Percentiles rank a stretch among this genome's conserved stretches.
These are phyloP conservation scores for Sugiyamaella mastotermitis DNA, from an alignment of 805 yeast genomes.

Conservation along the genomic window DNA sequence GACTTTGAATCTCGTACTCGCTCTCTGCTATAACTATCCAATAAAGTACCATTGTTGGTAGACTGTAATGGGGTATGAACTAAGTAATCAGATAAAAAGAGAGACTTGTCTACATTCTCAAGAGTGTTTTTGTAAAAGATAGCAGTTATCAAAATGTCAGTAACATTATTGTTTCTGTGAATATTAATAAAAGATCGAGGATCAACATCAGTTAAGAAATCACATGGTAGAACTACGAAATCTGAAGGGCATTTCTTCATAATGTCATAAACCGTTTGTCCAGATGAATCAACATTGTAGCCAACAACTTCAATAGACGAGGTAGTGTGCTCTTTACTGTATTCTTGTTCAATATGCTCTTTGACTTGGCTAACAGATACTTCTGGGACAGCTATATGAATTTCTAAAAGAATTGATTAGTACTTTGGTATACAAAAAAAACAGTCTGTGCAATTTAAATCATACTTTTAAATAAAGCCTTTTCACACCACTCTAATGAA, in stretches of 20 bases:
- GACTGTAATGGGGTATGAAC: slow-evolving; percentile 31
- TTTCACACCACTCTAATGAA: slow-evolving; percentile 88
- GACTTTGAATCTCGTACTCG: slow-evolving; percentile 67
- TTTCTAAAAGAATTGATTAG: slow-evolving; percentile 17
- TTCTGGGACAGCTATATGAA: slow-evolving; percentile 16
- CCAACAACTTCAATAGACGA: slow-evolving; percentile 13
- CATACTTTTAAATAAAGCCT: slow-evolving; percentile 60
- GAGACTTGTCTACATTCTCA: slow-evolving; percentile 75
- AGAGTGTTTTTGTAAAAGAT: slow-evolving; percentile 69
- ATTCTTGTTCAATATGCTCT: slow-evolving; percentile 1
- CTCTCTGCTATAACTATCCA: slow-evolving; percentile 68
- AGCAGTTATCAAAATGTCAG: slow-evolving; percentile 60
- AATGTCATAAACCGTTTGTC: slow-evolving; percentile 17
- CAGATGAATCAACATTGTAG: slow-evolving; percentile 14
- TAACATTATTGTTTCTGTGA: slow-evolving; percentile 63
- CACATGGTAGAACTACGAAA: slow-evolving; percentile 88
- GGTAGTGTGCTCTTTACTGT: slow-evolving; percentile 30
- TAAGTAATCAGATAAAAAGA: slow-evolving; percentile 58
- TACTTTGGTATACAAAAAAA: too few species aligned
- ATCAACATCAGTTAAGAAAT: slow-evolving; percentile 85
- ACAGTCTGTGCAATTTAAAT: background rate
- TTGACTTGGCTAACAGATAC: background rate
- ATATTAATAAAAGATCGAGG: slow-evolving; percentile 84
- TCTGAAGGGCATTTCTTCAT: slow-evolving; percentile 32
- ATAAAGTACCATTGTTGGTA: slow-evolving; percentile 37